Percentiles rank a stretch among this genome's conserved stretches.
phyloP scores from a whole-genome alignment of 345 rosid genomes.

The Citrus australasica region DNA sequence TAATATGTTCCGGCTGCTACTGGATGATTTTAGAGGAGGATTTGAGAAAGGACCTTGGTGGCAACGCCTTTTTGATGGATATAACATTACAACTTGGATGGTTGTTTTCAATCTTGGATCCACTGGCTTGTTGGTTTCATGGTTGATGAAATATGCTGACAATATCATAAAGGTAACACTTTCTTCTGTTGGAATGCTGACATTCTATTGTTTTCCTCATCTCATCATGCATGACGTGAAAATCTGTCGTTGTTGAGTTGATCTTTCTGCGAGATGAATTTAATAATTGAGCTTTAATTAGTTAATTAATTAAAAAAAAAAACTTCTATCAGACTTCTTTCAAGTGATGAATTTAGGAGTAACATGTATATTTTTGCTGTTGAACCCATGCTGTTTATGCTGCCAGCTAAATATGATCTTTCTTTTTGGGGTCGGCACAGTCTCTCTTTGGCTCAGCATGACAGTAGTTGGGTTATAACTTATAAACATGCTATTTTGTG shows the following conservation, averaged over 20 bases:
- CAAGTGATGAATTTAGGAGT: not conserved
- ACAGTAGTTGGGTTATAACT: not conserved
- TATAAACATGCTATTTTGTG: too few relatives aligned
- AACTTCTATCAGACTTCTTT: not conserved
- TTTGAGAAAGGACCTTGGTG: slow-evolving; percentile 93
- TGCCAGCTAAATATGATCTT: not conserved
- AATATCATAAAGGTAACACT: slow-evolving; percentile 81
- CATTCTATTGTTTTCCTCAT: not conserved
- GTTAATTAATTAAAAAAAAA: not conserved
- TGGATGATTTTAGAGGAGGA: slow-evolving; percentile 88
- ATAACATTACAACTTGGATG: slow-evolving; percentile 71
- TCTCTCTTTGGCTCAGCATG: not conserved
- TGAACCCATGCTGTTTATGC: not conserved
- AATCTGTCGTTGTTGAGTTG: not conserved
- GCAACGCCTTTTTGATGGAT: slow-evolving; percentile 83
- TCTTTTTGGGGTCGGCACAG: not conserved
- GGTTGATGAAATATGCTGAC: slow-evolving; percentile 93
- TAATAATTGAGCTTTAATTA: not conserved
- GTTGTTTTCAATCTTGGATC: slow-evolving; percentile 84
- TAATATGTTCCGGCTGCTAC: slow-evolving; percentile 71
- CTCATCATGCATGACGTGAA: not conserved
- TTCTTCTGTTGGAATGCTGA: not conserved
- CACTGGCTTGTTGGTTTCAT: slow-evolving; percentile 80
- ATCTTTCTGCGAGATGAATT: not conserved
- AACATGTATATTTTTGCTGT: not conserved